Evolutionary conservation across 2,329 filamentous ascomycete genomes (phyloP).

Genomic region (Aspergillus sp.): DNA sequence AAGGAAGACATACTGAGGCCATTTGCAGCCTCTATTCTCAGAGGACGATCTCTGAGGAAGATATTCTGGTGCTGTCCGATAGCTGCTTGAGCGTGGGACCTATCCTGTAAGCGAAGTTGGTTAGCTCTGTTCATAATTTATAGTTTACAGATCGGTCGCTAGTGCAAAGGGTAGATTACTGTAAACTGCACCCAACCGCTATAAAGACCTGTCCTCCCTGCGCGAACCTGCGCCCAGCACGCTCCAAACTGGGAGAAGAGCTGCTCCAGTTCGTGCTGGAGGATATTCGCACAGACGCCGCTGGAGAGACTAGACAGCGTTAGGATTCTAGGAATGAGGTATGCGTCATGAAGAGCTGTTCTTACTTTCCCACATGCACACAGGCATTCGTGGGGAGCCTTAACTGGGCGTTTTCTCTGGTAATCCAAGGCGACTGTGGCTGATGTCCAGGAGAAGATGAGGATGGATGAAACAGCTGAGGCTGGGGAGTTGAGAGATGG

Average conservation of each 20-base stretch:
- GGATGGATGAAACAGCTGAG: too few relatives aligned
- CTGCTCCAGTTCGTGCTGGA: background rate
- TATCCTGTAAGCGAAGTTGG: too few relatives aligned
- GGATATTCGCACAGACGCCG: background rate
- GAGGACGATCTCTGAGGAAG: too few relatives aligned
- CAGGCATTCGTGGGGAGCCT: background rate
- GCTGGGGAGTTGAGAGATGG: too few relatives aligned
- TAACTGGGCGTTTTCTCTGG: conserved; percentile 1
- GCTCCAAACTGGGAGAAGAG: background rate
- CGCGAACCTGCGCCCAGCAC: background rate
- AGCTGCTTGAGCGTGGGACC: too few relatives aligned
- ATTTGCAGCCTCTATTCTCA: too few relatives aligned
- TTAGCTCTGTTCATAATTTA: too few relatives aligned
- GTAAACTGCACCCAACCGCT: conserved; percentile 45
- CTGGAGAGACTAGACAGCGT: background rate
- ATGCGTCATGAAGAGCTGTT: background rate
- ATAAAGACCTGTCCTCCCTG: conserved; percentile 24
- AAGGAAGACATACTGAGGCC: too few relatives aligned
- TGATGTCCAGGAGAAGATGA: too few relatives aligned
- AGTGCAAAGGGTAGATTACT: conserved; percentile 19
- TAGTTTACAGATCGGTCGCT: too few relatives aligned
- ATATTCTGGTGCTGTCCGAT: too few relatives aligned
- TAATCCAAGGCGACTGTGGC: background rate
- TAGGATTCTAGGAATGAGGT: background rate
- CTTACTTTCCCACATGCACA: conserved; percentile 7